A percentile compares a stretch with the other conserved stretches of the same genome.
These are phyloP conservation scores for Diutina mesorugosa DNA, from an alignment of 1,139 yeast species.

Conservation along the genomic window DNA sequence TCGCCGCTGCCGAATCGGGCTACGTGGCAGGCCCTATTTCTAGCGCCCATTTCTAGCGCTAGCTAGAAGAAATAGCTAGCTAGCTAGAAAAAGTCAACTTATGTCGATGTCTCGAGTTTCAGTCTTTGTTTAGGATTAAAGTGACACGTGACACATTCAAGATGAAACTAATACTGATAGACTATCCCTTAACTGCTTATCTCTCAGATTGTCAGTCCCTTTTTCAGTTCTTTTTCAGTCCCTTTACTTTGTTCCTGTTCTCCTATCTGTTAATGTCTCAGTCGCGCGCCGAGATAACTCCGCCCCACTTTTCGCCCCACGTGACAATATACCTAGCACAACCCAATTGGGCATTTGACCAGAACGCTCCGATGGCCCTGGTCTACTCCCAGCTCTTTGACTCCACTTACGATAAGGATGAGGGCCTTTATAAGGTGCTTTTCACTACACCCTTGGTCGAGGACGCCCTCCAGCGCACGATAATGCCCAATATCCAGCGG, in stretches of 20 bases:
- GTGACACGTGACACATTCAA: no score
- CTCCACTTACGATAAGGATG: conserved; percentile 10
- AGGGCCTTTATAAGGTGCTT: conserved; percentile 12
- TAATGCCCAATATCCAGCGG: conserved; percentile 13
- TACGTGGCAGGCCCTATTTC: neutral
- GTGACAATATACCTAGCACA: neutral
- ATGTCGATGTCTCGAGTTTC: no score
- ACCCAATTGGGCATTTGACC: neutral
- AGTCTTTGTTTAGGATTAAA: no score
- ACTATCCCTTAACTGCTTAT: no score
- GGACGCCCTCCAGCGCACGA: conserved; percentile 13
- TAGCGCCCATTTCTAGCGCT: no score
- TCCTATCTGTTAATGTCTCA: neutral
- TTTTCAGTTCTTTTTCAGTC: neutral
- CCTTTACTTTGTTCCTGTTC: neutral
- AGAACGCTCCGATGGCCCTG: conserved; percentile 6
- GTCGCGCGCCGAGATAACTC: neutral
- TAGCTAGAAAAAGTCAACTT: no score
- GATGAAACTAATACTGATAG: no score
- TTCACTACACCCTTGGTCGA: conserved; percentile 16
- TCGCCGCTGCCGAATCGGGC: neutral
- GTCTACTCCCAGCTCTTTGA: conserved; percentile 17
- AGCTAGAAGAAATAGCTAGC: no score
- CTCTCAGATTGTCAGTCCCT: no score
- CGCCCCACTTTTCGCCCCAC: neutral